Conservation (phyloP, 345 rosid genomes). For the Camelina neglecta region DNA sequence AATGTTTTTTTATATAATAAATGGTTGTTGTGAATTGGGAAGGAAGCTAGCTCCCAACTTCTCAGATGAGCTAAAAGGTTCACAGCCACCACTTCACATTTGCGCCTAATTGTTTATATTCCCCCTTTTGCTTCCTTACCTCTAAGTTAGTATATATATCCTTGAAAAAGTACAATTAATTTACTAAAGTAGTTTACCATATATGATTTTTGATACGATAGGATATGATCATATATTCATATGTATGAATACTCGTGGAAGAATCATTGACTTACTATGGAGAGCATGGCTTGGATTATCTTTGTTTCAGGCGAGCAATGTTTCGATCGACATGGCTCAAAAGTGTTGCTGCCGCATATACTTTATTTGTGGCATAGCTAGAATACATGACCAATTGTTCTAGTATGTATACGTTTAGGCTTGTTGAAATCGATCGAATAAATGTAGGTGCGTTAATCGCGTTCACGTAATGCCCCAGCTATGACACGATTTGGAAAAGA, state of each 20-base stretch:
- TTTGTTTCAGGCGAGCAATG: not conserved
- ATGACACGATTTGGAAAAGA: not conserved
- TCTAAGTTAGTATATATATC: not conserved
- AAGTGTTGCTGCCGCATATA: not conserved
- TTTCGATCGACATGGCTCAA: not conserved
- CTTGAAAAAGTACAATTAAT: not conserved
- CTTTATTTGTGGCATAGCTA: not conserved
- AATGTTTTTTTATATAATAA: not conserved
- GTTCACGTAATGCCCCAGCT: slow-evolving; percentile 7
- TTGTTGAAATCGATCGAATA: not conserved
- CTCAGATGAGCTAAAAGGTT: slow-evolving; percentile 43
- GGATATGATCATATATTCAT: not conserved
- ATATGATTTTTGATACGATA: not conserved
- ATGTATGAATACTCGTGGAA: not conserved
- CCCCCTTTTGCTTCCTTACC: slow-evolving; percentile 38
- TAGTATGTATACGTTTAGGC: not conserved
- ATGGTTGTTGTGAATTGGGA: not conserved
- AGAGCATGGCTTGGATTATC: not conserved
- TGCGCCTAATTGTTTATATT: slow-evolving; percentile 48
- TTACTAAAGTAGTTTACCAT: not conserved
- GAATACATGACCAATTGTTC: not conserved
- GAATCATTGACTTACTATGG: not conserved
- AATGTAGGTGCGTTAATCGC: slow-evolving; percentile 1
- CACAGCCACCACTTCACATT: slow-evolving; percentile 38
- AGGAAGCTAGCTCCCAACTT: slow-evolving; percentile 35